phyloP scores from a whole-genome alignment of 2,329 filamentous ascomycete species.

The Aspergillus sp. region DNA sequence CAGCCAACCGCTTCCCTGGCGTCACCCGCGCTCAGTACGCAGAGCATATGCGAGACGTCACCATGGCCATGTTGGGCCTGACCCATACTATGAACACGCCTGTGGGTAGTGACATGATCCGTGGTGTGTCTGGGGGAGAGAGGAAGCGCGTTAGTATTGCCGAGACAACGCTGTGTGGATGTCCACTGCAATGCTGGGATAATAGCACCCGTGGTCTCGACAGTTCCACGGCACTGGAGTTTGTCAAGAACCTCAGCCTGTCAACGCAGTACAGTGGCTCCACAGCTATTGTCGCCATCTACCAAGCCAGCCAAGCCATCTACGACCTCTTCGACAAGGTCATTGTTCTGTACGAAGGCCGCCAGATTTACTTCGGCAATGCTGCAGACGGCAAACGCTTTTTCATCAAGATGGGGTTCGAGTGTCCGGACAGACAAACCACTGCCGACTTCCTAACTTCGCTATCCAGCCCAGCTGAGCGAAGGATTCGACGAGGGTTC shows the following conservation, averaged over 20 bases:
- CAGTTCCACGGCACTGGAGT: conserved; percentile 49
- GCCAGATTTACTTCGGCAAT: conserved; percentile 67
- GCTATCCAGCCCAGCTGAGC: conserved; percentile 57
- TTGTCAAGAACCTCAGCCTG: conserved; percentile 44
- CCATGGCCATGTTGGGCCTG: conserved; percentile 50
- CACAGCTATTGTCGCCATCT: conserved; percentile 48
- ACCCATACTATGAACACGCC: conserved; percentile 47
- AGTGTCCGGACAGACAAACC: conserved; percentile 60
- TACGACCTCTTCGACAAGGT: conserved; percentile 62
- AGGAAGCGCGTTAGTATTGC: conserved; percentile 55
- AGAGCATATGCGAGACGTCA: conserved; percentile 42
- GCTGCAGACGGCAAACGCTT: conserved; percentile 53
- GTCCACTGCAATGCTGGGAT: conserved; percentile 41
- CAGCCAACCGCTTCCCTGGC: conserved; percentile 30
- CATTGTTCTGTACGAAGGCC: conserved; percentile 64
- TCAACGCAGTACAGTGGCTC: conserved; percentile 43
- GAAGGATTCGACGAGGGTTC: conserved; percentile 50
- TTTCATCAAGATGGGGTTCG: conserved; percentile 63
- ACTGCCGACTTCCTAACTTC: conserved; percentile 64
- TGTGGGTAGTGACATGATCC: conserved; percentile 48
- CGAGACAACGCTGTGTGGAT: conserved; percentile 43
- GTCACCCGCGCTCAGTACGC: conserved; percentile 41
- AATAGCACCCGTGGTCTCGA: conserved; percentile 45
- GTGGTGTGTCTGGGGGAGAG: conserved; percentile 55
- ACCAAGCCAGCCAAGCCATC: conserved; percentile 41